These are phyloP conservation scores for Bipolaris gigantea DNA, from an alignment of 2,329 filamentous ascomycete species.

Conservation along the genomic window DNA sequence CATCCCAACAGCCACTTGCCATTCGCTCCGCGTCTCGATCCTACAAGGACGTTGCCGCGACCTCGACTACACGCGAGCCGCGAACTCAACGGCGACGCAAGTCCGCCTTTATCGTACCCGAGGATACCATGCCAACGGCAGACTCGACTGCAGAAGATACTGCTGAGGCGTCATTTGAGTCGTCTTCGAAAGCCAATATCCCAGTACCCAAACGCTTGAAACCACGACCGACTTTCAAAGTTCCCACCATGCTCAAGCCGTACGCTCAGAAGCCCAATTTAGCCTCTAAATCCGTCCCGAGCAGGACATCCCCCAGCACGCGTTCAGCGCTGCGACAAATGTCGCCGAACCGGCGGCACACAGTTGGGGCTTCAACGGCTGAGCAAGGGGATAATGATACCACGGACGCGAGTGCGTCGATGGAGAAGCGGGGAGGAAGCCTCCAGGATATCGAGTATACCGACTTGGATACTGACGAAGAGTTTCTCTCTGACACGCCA, in stretches of 20 bases:
- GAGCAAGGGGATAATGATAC: conserved; percentile 19
- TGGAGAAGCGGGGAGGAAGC: conserved; percentile 23
- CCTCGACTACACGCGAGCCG: conserved; percentile 15
- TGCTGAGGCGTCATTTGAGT: conserved; percentile 28
- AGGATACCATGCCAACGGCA: conserved; percentile 9
- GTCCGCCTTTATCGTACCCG: conserved; percentile 15
- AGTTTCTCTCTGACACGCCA: conserved; percentile 46
- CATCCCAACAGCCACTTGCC: conserved; percentile 15
- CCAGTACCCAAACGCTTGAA: conserved; percentile 50
- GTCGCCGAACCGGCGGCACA: conserved; percentile 41
- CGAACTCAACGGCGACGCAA: conserved; percentile 31
- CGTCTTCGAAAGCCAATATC: conserved; percentile 21
- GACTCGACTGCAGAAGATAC: conserved; percentile 22
- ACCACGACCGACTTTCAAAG: conserved; percentile 37
- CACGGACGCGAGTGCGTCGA: conserved; percentile 1
- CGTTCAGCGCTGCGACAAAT: conserved; percentile 35
- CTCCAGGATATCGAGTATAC: conserved; percentile 21
- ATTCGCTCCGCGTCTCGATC: conserved; percentile 15
- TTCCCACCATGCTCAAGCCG: conserved; percentile 35
- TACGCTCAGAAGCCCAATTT: conserved; percentile 21
- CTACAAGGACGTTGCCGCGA: conserved; percentile 13
- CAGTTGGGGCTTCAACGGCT: conserved; percentile 26
- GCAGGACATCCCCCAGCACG: conserved; percentile 26
- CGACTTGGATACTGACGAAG: conserved; percentile 46
- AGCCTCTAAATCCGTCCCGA: conserved; percentile 15